Evolutionary conservation across 2,329 filamentous ascomycete species (phyloP), one percentile per base, ranked within the genome.

Genomic region (Phialophora macrospora): DNA sequence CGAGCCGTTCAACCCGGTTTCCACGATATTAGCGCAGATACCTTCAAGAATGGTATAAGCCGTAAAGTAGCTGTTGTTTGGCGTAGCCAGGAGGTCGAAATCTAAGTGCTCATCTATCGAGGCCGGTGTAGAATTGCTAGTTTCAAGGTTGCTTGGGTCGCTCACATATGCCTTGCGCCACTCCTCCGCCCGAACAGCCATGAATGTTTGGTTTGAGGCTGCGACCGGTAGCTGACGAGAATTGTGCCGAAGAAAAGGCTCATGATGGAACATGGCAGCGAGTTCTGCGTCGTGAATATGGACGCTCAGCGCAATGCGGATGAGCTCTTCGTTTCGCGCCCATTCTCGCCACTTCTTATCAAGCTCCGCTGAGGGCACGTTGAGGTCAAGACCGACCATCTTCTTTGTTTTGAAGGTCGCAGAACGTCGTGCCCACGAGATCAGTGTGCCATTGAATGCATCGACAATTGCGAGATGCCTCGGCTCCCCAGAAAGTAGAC

Each of bases 381-480:
- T 65, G 14, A 66, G 60, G 22, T 64, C 60, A 2, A 68, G 65
- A 22, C 62, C 62, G 3, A 63, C 52, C 5, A 73, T 56, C 64
- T 68, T 71, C 55, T 69, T 71, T 9, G 71, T 68, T 49, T 73
- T 72, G 66, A 70, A 70, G 24, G 66, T 64, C 32, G 60, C 59
- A n/a, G 65, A 60, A 5, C 68, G 68, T 2, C 74, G 72, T 3
- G 74, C 72, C 73, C 74, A 75, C 14, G 73, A 71, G 26, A 72
- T 70, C 4, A 75, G 66, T 8, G 74, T 74, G 0, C 74, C 74
- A 51, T 75, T 74, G n/a, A 76, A 72, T 0, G 73, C 70, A 66
- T 75, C 73, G 14, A 74, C 74, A 30, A 75, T 60, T 5, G 73
- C 64, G 3, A 75, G 71, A 55, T 72, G 65, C 44, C 70, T 73